Evolutionary conservation across 164 flowering plant species (phyloP).

Genomic region (Aristolochia contorta): DNA sequence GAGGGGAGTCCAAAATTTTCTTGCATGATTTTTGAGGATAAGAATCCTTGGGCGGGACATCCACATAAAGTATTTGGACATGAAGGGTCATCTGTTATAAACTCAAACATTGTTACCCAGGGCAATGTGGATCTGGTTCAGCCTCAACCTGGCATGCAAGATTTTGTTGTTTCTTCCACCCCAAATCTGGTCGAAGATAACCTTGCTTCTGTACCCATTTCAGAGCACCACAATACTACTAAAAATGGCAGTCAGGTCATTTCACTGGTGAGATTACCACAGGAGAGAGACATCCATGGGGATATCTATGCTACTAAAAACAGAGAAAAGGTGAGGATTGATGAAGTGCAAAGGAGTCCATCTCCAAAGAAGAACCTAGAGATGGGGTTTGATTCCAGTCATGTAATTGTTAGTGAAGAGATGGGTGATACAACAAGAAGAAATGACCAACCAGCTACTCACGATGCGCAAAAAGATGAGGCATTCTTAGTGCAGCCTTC

Average conservation of each 20-base stretch:
- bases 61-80: constrained; percentile 31
- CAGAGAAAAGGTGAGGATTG: constrained; percentile 10
- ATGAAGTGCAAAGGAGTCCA: constrained; percentile 12
- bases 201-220: constrained; percentile 12
- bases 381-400: constrained; percentile 14
- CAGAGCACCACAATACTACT: constrained; percentile 12
- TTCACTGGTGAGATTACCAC: constrained; percentile 13
- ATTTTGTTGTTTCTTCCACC: constrained; percentile 18
- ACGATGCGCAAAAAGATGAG: constrained; percentile 19
- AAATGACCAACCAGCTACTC: constrained; percentile 11
- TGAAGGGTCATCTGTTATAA: constrained; percentile 42
- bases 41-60: constrained; percentile 34
- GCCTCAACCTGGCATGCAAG: constrained; percentile 19
- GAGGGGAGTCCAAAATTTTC: constrained; percentile 43
- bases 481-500: constrained; percentile 24
- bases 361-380: constrained; percentile 9
- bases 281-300: constrained; percentile 14
- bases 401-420: constrained; percentile 15
- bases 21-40: constrained; percentile 39
- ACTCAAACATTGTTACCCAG: constrained; percentile 19
- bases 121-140: constrained; percentile 28
- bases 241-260: constrained; percentile 8
- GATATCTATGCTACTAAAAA: constrained; percentile 15
- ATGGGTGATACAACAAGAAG: constrained; percentile 15
- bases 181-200: constrained; percentile 16